A percentile compares a stretch with the other conserved stretches of the same genome.
These are phyloP conservation scores for Aureobasidium sp. DNA, from an alignment of 2,329 filamentous ascomycete genomes.

Conservation along the genomic window DNA sequence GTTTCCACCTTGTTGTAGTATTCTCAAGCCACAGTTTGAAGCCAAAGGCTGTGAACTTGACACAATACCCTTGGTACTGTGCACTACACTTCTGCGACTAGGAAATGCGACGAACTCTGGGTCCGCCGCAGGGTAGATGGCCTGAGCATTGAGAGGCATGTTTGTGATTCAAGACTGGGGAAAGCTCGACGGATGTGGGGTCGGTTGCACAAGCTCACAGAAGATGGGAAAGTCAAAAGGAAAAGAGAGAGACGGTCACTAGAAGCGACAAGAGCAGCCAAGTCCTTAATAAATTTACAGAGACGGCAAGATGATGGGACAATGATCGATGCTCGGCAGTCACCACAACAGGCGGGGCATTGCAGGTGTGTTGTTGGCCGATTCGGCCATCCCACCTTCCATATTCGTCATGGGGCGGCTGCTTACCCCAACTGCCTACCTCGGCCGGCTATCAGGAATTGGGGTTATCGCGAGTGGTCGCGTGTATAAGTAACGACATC, in stretches of 20 bases:
- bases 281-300: neutral
- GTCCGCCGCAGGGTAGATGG: constrained; percentile 45
- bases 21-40: constrained; percentile 74
- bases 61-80: constrained; percentile 88
- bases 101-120: constrained; percentile 58
- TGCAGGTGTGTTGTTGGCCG: neutral
- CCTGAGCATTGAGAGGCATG: constrained; percentile 44
- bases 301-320: neutral
- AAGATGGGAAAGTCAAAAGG: neutral
- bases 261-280: neutral
- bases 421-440: neutral
- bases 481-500: neutral
- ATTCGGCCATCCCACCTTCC: constrained; percentile 15
- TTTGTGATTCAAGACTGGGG: constrained; percentile 16
- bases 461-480: neutral
- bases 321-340: neutral
- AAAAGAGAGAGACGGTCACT: neutral
- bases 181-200: neutral
- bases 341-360: constrained; percentile 9
- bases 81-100: constrained; percentile 82
- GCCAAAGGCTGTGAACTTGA: constrained; percentile 85
- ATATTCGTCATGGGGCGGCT: neutral
- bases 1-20: constrained; percentile 85
- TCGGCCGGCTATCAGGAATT: constrained; percentile 8
- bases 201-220: neutral